A percentile compares a stretch with the other conserved stretches of the same genome.
These are phyloP conservation scores for Astrothelium subdiscretum DNA, from an alignment of 495 filamentous ascomycete genomes.

Conservation along the genomic window DNA sequence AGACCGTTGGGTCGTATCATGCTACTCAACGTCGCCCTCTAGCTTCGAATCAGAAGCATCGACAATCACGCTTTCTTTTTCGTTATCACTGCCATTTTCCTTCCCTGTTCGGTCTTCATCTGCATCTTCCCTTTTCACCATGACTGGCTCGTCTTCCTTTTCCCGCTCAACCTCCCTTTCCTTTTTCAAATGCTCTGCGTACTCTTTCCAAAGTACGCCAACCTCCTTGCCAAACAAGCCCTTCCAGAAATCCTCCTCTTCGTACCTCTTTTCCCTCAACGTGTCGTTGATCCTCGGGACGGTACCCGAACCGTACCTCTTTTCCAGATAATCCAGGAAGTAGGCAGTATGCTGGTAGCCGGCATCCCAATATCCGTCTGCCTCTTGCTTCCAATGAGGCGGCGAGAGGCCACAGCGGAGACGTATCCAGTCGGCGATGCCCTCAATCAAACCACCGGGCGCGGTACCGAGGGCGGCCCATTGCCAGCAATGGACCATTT, in stretches of 20 bases:
- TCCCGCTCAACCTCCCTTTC: neutral
- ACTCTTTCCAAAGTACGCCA: conserved; percentile 62
- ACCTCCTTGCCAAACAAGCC: conserved; percentile 53
- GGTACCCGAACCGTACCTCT: conserved; percentile 53
- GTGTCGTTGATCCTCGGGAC: conserved; percentile 65
- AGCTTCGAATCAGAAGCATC: neutral
- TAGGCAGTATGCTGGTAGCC: conserved; percentile 91
- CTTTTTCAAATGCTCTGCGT: conserved; percentile 31
- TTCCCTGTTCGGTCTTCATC: neutral
- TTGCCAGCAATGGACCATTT: conserved; percentile 95
- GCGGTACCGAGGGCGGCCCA: conserved; percentile 52
- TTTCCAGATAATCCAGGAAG: conserved; percentile 69
- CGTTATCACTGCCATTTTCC: neutral
- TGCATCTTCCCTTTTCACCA: neutral
- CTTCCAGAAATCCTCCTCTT: conserved; percentile 58
- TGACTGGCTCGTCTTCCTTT: neutral
- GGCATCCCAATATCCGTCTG: conserved; percentile 63
- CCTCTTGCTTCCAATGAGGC: conserved; percentile 68
- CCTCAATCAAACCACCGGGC: conserved; percentile 79
- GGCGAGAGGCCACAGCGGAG: conserved; percentile 60
- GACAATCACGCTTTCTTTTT: neutral
- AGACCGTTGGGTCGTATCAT: neutral
- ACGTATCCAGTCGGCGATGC: conserved; percentile 88
- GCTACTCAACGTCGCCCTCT: neutral
- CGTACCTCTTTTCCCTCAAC: conserved; percentile 45